Evolutionary conservation across 2,329 filamentous ascomycete genomes (phyloP), one percentile per base, ranked within the genome.

Genomic region (Chaetomium olivaceum): DNA sequence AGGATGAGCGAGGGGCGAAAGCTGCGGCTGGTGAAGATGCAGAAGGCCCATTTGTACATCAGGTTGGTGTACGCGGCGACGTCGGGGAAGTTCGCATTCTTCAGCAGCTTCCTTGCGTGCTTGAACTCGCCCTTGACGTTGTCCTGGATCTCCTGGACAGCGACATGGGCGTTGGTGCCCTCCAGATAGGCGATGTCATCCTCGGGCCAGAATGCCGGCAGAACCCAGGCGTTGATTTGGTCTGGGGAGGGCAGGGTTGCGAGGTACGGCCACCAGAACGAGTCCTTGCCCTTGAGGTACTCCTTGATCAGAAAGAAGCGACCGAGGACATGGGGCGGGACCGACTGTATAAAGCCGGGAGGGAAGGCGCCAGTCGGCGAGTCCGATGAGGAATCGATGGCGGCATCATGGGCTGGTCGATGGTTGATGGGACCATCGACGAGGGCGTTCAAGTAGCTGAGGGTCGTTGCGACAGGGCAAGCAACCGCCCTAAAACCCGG

Each of bases 271-370:
- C 80, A 82, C 90, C 90, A 93, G 70, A 85, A 86, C 0, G 89
- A 90, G 1, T 81, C 72, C 1, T 76, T 63, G 1, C 84, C 85
- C 2, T 82, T 76, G 36, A 92, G 79, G 72, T 87, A 88, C 74
- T 93, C 86, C 67, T 88, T 85, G 73, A 91, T 82, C 6, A 93
- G 80, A 68, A 91, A 89, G 76, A 92, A 89, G 4, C 88, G 83
- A 9, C 86, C 83, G 58, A 88, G 77, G 64, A 90, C 85, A 69
- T 90, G 84, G 0, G 86, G 82, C 1, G 83, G 82, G 1, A 82
- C 75, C 4, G 73, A 71, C 0, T 79, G 71, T 56, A 89, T 75
- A 69, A 91, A 87, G 1, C 73, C 72, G 0, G 69, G 58, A 0
- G 85, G 82, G 56, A 90, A 85, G 67, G 57, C 65, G 4, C 70